phyloP scores from a whole-genome alignment of 2,329 filamentous ascomycete species.

The Stromatinia cepivora region DNA sequence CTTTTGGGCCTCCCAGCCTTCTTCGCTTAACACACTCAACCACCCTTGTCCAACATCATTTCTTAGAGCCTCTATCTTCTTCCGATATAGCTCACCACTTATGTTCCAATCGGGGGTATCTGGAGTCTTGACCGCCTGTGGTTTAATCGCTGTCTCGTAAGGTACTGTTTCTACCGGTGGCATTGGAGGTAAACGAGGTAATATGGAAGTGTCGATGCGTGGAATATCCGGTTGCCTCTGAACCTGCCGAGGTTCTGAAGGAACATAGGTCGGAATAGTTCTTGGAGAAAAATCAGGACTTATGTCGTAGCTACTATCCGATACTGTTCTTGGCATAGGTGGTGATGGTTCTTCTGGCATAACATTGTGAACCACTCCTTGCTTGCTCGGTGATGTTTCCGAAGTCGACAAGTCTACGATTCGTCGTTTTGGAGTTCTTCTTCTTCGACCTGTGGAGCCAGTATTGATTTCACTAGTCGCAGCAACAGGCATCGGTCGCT shows the following conservation, averaged over 20 bases:
- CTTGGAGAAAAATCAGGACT: constrained; percentile 39
- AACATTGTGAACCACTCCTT: constrained; percentile 29
- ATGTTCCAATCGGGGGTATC: constrained; percentile 60
- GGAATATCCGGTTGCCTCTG: constrained; percentile 35
- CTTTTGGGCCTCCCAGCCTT: constrained; percentile 56
- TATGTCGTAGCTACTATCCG: constrained; percentile 38
- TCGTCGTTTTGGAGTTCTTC: constrained; percentile 59
- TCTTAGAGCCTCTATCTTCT: constrained; percentile 83
- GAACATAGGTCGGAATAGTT: constrained; percentile 37
- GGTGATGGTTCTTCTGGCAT: constrained; percentile 32
- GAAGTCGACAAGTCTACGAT: constrained; percentile 63
- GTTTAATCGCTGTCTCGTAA: constrained; percentile 33
- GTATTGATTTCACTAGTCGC: constrained; percentile 60
- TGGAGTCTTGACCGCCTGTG: constrained; percentile 26
- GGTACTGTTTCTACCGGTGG: constrained; percentile 36
- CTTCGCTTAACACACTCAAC: constrained; percentile 81
- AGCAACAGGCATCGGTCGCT: constrained; percentile 52
- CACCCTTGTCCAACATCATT: constrained; percentile 85
- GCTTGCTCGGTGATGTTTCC: constrained; percentile 38
- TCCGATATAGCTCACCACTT: constrained; percentile 76
- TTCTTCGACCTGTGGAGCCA: constrained; percentile 57
- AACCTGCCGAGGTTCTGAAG: constrained; percentile 36
- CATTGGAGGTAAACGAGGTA: constrained; percentile 36
- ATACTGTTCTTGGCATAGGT: constrained; percentile 24
- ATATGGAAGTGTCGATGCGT: constrained; percentile 36